These are phyloP conservation scores for Candida endomychidarum DNA, from an alignment of 805 yeast genomes.

Conservation along the genomic window DNA sequence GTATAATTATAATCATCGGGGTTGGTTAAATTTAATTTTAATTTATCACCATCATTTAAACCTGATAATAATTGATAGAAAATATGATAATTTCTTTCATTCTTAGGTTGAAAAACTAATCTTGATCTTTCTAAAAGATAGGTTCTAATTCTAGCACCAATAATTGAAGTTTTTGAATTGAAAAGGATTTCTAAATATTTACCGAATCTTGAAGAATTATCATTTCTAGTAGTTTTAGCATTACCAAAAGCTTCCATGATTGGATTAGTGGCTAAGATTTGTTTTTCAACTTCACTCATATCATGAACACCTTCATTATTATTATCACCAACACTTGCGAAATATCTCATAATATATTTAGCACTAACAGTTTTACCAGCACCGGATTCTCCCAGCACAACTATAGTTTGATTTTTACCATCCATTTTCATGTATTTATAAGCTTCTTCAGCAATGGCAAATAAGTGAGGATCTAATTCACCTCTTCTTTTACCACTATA, in stretches of 20 bases:
- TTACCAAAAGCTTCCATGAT: constrained; percentile 98
- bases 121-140: constrained; percentile 91
- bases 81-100: constrained; percentile 94
- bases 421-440: constrained; percentile 91
- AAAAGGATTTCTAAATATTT: constrained; percentile 91
- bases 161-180: constrained; percentile 69
- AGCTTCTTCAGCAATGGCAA: constrained; percentile 97
- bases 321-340: constrained; percentile 82
- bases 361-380: constrained; percentile 99
- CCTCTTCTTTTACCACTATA: constrained; percentile 92
- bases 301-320: constrained; percentile 42
- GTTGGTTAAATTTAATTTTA: constrained; percentile 56
- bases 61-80: constrained; percentile 89
- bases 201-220: constrained; percentile 96
- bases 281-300: constrained; percentile 89
- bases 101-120: constrained; percentile 84
- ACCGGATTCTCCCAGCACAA: constrained; percentile 97
- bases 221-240: constrained; percentile 96
- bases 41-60: constrained; percentile 53
- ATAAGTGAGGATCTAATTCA: constrained; percentile 93
- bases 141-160: constrained; percentile 94
- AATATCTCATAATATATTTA: constrained; percentile 94
- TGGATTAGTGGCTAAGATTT: constrained; percentile 94
- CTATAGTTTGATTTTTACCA: constrained; percentile 86
- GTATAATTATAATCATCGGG: constrained; percentile 76